Conservation (phyloP, 2,329 filamentous ascomycete species). For the Fragosphaeria purpurea region DNA sequence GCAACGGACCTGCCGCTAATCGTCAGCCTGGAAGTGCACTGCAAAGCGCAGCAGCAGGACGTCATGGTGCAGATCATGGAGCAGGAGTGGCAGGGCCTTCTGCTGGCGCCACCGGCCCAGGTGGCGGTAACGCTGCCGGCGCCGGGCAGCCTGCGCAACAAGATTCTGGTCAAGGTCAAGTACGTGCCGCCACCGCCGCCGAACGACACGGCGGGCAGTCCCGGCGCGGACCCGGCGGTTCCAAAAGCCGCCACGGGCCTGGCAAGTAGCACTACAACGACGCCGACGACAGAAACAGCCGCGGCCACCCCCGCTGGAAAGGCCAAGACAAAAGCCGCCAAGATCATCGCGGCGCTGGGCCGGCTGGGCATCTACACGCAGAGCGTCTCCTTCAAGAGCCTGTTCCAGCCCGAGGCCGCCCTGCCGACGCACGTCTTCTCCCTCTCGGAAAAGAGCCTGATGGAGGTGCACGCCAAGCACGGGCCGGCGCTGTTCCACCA, state of each 20-base stretch:
- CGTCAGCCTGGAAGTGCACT: constrained; percentile 89
- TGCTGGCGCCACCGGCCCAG: constrained; percentile 48
- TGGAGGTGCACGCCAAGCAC: constrained; percentile 45
- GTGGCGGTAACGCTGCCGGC: constrained; percentile 48
- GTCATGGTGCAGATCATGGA: constrained; percentile 90
- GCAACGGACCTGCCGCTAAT: constrained; percentile 75
- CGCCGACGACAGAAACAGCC: constrained; percentile 12
- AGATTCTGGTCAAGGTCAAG: constrained; percentile 80
- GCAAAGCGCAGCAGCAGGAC: constrained; percentile 67
- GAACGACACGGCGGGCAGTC: constrained; percentile 8
- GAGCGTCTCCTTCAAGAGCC: constrained; percentile 70
- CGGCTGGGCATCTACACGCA: constrained; percentile 73
- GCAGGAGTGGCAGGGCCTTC: constrained; percentile 64
- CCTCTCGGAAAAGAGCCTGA: constrained; percentile 53
- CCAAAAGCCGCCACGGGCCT: constrained; percentile 1
- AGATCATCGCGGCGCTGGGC: constrained; percentile 65
- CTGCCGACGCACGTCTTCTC: constrained; percentile 64
- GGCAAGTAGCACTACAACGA: background rate
- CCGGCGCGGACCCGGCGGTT: constrained; percentile 7
- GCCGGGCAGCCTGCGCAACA: constrained; percentile 59
- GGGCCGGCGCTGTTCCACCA: constrained; percentile 58
- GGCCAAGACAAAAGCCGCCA: constrained; percentile 38
- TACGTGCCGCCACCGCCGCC: constrained; percentile 35
- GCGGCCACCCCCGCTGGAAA: constrained; percentile 25
- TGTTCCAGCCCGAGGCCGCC: constrained; percentile 58